Base-by-base conservation (phyloP, 2,329 filamentous ascomycete genomes). In the Phialemonium atrogriseum region DNA sequence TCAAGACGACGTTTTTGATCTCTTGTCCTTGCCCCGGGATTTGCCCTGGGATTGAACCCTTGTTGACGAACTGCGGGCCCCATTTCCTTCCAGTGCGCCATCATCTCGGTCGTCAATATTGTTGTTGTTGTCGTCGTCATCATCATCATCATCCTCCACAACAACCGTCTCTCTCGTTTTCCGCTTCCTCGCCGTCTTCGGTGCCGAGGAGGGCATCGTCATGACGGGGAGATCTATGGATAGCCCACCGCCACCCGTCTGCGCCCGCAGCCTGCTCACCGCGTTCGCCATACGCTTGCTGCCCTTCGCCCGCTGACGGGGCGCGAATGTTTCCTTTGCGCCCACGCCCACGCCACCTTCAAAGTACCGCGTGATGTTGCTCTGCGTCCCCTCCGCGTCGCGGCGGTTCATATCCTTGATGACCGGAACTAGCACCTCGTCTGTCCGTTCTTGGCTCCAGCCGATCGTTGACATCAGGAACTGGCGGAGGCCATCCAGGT, bases 341-440 rank as follows among this genome's bases (percentile, higher is more conserved):
- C 54, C 51, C 1, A 37, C 40, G 7, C 48, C 51, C 8, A 86
- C 78, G 5, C 64, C 59, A 0, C 89, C 89, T 10, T 77, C 74
- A 53, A 96, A 95, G 55, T 80, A 98, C 15, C 79, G 70, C n/a
- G 91, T 98, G 43, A 98, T 94, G 46, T 98, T 98, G 36, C 78
- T 80, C 64, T 98, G 91, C 12, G 89, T 96, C 6, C 91, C 91
- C 59, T 96, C 91, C 17, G 77, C 69, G 42, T 85, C 83, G 23
- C 91, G 71, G 4, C 77, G 74, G 52, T 96, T 96, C 84, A 98
- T 94, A 49, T 98, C 91, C 35, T 80, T 73, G 41, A 98, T 91
- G 2, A 98, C 93, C 0, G 91, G 91, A 2, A 98, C 85, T 2
- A 98, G 72, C 3, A 98, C 84, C 56, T 98, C 91, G 49, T 98